Percentiles rank a stretch among this genome's conserved stretches.
phyloP scores from a whole-genome alignment of 306 rosid species.

The Pterocarpus macrocarpus region DNA sequence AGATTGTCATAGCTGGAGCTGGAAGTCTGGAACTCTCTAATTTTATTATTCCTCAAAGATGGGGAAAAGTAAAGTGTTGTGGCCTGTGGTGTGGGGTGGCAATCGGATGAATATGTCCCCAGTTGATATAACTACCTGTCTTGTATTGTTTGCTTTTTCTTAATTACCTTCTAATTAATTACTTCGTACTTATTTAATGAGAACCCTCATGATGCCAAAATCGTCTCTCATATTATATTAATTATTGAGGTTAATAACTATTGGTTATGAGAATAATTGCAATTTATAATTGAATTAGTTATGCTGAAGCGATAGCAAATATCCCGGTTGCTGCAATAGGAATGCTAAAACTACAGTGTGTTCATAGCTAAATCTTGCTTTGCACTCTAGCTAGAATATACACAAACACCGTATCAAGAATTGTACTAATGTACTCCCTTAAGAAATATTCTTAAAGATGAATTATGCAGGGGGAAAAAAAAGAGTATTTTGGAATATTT shows the following conservation, averaged over 20 bases:
- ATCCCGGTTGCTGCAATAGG: conserved; percentile 13
- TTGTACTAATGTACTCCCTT: conserved; percentile 59
- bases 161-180: conserved; percentile 44
- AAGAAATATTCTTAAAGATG: conserved; percentile 59
- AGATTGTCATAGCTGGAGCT: conserved; percentile 30
- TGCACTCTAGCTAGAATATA: conserved; percentile 43
- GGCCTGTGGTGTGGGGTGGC: conserved; percentile 2
- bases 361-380: conserved; percentile 15
- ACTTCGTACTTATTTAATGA: conserved; percentile 49
- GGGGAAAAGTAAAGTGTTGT: conserved; percentile 17
- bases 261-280: conserved; percentile 26
- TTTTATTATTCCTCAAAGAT: conserved; percentile 27
- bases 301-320: conserved; percentile 2
- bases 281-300: conserved; percentile 18
- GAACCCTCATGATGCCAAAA: conserved; percentile 42
- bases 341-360: conserved; percentile 14
- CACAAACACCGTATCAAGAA: conserved; percentile 39
- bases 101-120: conserved; percentile 35
- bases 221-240: conserved; percentile 31
- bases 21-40: background rate
- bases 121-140: conserved; percentile 9
- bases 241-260: conserved; percentile 31
- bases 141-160: conserved; percentile 25
- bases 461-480: conserved; percentile 7
- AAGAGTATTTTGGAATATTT: conserved; percentile 59